Percentiles rank a stretch among this genome's conserved stretches.
These are phyloP conservation scores for Colletotrichum sp. DNA, from an alignment of 2,329 filamentous ascomycete species.

Conservation along the genomic window DNA sequence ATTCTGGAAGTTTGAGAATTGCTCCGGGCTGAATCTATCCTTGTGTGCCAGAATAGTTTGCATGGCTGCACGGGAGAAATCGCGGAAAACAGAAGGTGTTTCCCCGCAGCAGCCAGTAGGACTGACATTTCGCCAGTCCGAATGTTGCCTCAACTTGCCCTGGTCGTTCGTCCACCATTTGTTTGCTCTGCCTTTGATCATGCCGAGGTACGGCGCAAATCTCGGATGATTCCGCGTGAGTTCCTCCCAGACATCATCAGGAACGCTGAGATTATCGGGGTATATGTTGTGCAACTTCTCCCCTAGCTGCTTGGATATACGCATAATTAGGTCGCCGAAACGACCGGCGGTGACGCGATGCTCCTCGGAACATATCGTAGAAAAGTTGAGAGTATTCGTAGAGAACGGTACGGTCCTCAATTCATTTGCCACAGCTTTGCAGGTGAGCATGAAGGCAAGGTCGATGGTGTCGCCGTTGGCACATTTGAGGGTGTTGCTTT, in stretches of 20 bases:
- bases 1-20: not conserved
- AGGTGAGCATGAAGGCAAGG: not conserved
- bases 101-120: not conserved
- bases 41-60: not conserved
- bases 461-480: not conserved
- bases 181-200: no score
- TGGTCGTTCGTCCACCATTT: no score
- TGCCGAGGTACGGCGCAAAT: no score
- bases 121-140: not conserved
- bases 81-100: not conserved
- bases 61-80: not conserved
- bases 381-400: not conserved
- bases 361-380: not conserved
- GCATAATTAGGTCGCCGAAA: no score
- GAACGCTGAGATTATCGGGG: not conserved
- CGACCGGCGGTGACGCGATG: not conserved
- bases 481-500: not conserved
- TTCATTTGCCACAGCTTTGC: not conserved
- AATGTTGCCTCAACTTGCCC: no score
- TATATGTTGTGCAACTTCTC: accelerated
- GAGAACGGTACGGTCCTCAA: not conserved
- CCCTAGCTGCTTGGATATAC: not conserved
- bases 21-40: not conserved
- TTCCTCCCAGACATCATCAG: not conserved
- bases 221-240: no score